Percentiles rank a stretch among this genome's conserved stretches.
Conservation (phyloP, 768 basidiomycete genomes). For the Steccherinum ochraceum region DNA sequence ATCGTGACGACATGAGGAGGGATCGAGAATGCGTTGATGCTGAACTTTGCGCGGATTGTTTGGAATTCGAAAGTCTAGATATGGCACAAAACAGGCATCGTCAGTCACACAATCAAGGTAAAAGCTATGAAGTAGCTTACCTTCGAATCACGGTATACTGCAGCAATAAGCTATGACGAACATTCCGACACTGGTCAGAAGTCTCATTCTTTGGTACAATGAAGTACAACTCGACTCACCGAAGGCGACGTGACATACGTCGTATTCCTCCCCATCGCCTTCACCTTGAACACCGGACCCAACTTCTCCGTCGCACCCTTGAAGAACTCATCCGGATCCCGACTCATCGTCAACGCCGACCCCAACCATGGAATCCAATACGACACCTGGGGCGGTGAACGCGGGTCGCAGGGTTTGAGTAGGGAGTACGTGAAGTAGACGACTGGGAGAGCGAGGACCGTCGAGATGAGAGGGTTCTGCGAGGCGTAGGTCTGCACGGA, state of each 20-base stretch:
- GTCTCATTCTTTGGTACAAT: background rate
- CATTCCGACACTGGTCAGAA: background rate
- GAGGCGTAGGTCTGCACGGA: too few relatives aligned
- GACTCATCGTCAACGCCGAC: constrained; percentile 14
- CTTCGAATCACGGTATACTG: constrained; percentile 14
- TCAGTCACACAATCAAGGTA: too few relatives aligned
- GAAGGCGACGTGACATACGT: constrained; percentile 18
- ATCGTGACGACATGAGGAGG: background rate
- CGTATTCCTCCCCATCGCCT: constrained; percentile 12
- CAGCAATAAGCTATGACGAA: constrained; percentile 9
- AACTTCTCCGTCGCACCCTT: constrained; percentile 9
- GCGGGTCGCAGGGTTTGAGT: too few relatives aligned
- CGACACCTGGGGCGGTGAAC: constrained; percentile 9
- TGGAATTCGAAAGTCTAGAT: constrained; percentile 13
- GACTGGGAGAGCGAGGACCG: too few relatives aligned
- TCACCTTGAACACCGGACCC: constrained; percentile 16
- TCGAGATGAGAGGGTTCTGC: too few relatives aligned
- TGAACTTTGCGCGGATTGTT: constrained; percentile 10
- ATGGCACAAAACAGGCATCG: background rate
- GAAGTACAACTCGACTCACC: constrained; percentile 2
- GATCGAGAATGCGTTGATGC: constrained; percentile 13
- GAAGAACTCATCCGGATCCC: constrained; percentile 17
- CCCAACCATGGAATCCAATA: constrained; percentile 19
- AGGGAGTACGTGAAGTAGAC: too few relatives aligned
- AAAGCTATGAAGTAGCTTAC: constrained; percentile 3